Evolutionary conservation across 352 stramenopile genomes (phyloP), one percentile per base, ranked within the genome.

Genomic region (Globisporangium viniferum): DNA sequence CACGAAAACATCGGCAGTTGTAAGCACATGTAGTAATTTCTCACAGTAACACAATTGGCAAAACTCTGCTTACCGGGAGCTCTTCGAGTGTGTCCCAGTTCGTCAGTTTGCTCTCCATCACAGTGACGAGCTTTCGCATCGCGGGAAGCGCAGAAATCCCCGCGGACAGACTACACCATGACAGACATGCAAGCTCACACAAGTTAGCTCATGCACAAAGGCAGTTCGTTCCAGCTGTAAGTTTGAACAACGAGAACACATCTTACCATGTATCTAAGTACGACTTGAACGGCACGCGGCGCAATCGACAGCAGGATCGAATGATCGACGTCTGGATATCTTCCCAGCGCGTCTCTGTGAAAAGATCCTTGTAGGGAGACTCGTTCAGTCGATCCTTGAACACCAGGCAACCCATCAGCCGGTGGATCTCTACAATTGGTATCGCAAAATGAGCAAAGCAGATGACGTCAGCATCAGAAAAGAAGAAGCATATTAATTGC

Each of bases 291-390:
- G 89, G 88, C 58, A 95, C 81, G 57, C 73, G 73, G 27, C 81
- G 84, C 57, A 95, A 71, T 24, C 83, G 82, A 65, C 87, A 94
- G 65, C 86, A 93, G 33, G 90, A 88, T 15, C 74, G 76, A 29
- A 92, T 86, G 5, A 96, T 73, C 1, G 85, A 74, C 41, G 94
- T 81, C 39, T 81, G 67, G 65, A 93, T 90, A 61, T 89, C 75
- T 18, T 87, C 73, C 89, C 89, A 96, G 20, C 85, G 79, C 58
- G 89, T 76, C 9, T 73, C 70, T 24, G 81, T 73, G 31, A 94
- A 92, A 0, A 95, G 64, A 33, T 89, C 86, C 53, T 90, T 90
- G 74, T 96, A 96, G 2, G 89, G 88, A 0, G 87, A 95, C 44
- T 89, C 79, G 20, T 82, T 74, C 39, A 95, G 68, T 35, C 81